Percentiles rank a stretch among this genome's conserved stretches.
phyloP scores from a whole-genome alignment of 805 yeast species.

The Scheffersomyces spartinae region DNA sequence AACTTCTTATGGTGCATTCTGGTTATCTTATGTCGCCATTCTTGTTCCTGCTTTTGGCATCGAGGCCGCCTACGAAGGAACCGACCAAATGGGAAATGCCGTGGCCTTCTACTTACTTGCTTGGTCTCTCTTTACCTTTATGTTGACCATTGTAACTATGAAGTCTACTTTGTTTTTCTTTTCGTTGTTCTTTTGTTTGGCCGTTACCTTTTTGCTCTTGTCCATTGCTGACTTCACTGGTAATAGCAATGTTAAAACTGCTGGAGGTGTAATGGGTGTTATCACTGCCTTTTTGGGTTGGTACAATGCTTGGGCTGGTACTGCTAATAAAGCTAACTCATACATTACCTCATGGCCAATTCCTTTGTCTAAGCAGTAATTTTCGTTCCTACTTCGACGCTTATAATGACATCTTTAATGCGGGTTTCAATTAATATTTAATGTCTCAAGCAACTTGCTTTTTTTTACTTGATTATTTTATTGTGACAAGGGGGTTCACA shows the following conservation, averaged over 20 bases:
- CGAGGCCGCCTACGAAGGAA: constrained; percentile 36
- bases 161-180: constrained; percentile 28
- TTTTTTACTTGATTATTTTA: too few relatives aligned
- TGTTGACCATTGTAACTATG: constrained; percentile 21
- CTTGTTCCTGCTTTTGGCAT: constrained; percentile 51
- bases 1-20: constrained; percentile 56
- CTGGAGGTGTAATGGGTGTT: constrained; percentile 33
- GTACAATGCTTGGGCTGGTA: constrained; percentile 31
- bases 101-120: constrained; percentile 28
- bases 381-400: too few relatives aligned
- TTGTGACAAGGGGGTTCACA: too few relatives aligned
- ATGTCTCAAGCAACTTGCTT: too few relatives aligned
- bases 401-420: too few relatives aligned
- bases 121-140: constrained; percentile 30
- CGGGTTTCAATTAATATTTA: too few relatives aligned
- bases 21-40: constrained; percentile 57
- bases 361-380: too few relatives aligned
- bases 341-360: constrained; percentile 41
- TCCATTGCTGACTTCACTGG: constrained; percentile 29
- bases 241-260: constrained; percentile 15
- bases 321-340: constrained; percentile 39
- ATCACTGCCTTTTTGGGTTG: constrained; percentile 27
- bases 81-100: constrained; percentile 32
- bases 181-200: constrained; percentile 18
- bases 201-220: constrained; percentile 23